Evolutionary conservation across 257 asterid species (phyloP).

Genomic region (Avicennia marina): DNA sequence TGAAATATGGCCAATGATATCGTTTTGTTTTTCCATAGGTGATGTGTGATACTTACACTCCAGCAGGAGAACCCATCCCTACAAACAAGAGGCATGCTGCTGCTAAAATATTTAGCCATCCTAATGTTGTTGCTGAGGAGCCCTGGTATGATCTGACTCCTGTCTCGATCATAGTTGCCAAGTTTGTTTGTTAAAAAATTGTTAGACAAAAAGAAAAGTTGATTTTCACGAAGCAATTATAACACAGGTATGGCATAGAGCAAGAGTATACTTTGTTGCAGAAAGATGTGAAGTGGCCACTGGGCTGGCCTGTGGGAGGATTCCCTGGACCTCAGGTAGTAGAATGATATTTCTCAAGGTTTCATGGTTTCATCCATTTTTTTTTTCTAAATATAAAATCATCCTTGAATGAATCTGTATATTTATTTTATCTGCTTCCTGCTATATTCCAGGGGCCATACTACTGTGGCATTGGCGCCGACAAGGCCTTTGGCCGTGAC

Average conservation of each 20-base stretch:
- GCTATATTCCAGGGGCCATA: slow-evolving; percentile 63
- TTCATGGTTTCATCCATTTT: too few species aligned
- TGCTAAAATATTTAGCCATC: slow-evolving; percentile 38
- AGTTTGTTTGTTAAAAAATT: too few species aligned
- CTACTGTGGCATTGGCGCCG: slow-evolving; percentile 74
- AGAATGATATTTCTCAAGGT: not conserved
- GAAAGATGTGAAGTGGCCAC: slow-evolving; percentile 60
- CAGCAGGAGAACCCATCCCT: slow-evolving; percentile 56
- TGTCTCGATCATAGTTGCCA: too few species aligned
- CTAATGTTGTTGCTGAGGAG: slow-evolving; percentile 39
- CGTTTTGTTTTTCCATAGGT: slow-evolving; percentile 36
- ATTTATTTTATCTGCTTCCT: not conserved
- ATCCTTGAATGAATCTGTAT: too few species aligned
- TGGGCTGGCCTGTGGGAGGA: slow-evolving; percentile 83
- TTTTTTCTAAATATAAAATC: too few species aligned
- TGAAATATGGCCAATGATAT: too few species aligned
- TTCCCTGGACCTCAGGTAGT: slow-evolving; percentile 84
- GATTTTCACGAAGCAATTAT: too few species aligned
- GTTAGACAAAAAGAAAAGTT: too few species aligned
- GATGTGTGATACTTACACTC: slow-evolving; percentile 49
- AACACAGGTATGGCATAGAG: slow-evolving; percentile 70
- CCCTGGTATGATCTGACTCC: slow-evolving; percentile 33
- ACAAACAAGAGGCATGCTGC: slow-evolving; percentile 50
- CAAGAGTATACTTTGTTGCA: slow-evolving; percentile 71
- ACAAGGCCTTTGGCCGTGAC: slow-evolving; percentile 79